Base-by-base conservation (phyloP, 306 rosid species). In the Trifolium dubium region DNA sequence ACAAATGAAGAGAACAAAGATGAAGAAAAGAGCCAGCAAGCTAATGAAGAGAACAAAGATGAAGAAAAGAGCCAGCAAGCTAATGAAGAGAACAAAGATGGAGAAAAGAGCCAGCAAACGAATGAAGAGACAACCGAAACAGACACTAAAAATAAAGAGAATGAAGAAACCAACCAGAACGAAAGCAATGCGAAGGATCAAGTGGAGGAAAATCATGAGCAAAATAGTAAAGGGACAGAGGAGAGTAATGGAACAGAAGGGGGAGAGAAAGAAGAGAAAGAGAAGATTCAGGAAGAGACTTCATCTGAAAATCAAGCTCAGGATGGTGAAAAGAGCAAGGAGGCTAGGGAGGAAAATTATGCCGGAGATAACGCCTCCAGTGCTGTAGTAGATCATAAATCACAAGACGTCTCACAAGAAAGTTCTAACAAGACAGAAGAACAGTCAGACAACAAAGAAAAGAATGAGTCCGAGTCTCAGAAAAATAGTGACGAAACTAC, bases 281-380 rank as follows among this genome's bases (percentile, higher is more conserved):
- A 74, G 59, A 88, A 78, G 82, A 85, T 89, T 78, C 80, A 81
- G 86, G 83, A 84, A 46, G 69, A 77, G 51, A 71, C 69, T 76
- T 84, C 86, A 69, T 82, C 88, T 34, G 88, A 86, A 31, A 76
- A 80, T 64, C 85, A 47, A 78, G 86, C 81, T 76, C 92, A 77
- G 73, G 92, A 88, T 74, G 92, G 88, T 43, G 88, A 75, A 30
- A 77, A 34, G 60, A 85, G 67, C 37, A 81, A 68, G 18, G 90
- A 83, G 55, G 87, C 85, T 12, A 85, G 95, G 80, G 96, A 89
- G 85, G 88, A 87, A 67, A 56, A 86, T 31, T 89, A 91, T 86
- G 77, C 88, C 41, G 96, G 84, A 53, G 97, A 94, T 74, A 87
- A 89, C 71, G 96, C 97, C 67, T 84, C 97, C 35, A 91, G 93